A percentile compares a stretch with the other conserved stretches of the same genome.
Conservation (phyloP, 345 rosid genomes). For the Salix arbutifolia region DNA sequence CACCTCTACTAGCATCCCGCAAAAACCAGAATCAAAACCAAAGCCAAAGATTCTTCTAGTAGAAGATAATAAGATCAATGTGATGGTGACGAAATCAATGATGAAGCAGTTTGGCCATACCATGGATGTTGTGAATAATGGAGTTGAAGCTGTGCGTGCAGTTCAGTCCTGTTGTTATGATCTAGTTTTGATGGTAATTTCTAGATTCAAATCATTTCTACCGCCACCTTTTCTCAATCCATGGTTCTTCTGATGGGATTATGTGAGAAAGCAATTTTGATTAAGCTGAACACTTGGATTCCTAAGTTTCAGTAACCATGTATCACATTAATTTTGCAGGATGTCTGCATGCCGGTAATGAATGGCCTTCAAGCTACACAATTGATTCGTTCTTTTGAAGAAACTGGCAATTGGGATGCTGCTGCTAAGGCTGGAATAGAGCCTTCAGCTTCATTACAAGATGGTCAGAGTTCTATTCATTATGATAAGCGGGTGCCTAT, state of each 20-base stretch:
- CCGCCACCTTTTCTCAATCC: background rate
- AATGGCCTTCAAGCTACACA: constrained; percentile 93
- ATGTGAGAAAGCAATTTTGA: background rate
- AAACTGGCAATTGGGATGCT: constrained; percentile 77
- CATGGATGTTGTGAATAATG: constrained; percentile 74
- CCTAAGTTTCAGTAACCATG: background rate
- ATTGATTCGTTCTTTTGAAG: constrained; percentile 80
- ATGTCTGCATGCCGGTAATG: constrained; percentile 94
- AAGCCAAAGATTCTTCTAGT: constrained; percentile 89
- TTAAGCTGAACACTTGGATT: background rate
- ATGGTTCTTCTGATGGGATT: background rate
- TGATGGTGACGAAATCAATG: constrained; percentile 80
- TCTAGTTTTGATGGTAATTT: constrained; percentile 73
- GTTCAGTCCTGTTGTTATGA: constrained; percentile 50
- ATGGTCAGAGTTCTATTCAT: constrained; percentile 10
- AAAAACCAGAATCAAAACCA: constrained; percentile 24
- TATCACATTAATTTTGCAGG: constrained; percentile 40
- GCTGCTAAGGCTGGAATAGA: constrained; percentile 70
- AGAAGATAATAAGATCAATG: constrained; percentile 89
- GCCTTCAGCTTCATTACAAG: constrained; percentile 21
- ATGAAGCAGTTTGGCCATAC: constrained; percentile 79
- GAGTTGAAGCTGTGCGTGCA: constrained; percentile 77
- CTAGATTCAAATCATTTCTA: background rate
- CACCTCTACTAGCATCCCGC: constrained; percentile 19
- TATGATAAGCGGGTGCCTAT: constrained; percentile 54